Percentiles rank a stretch among this genome's conserved stretches.
phyloP scores from a whole-genome alignment of 495 filamentous ascomycete species.

The Daldinia bambusicola region DNA sequence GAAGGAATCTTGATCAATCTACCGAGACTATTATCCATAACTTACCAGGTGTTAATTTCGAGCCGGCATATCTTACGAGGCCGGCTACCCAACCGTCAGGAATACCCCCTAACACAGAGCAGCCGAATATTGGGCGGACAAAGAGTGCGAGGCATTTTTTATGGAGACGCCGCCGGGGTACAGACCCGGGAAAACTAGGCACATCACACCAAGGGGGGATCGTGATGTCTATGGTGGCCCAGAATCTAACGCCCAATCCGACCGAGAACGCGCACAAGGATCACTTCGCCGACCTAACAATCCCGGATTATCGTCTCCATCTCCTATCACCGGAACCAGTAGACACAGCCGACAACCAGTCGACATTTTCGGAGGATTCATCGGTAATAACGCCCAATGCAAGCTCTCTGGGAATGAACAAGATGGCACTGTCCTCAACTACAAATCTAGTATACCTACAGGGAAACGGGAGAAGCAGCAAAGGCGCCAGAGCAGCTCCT shows the following conservation, averaged over 20 bases:
- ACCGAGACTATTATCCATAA: conserved; percentile 45
- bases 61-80: conserved; percentile 8
- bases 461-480: conserved; percentile 14
- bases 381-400: conserved; percentile 26
- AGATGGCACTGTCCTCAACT: conserved; percentile 19
- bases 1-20: conserved; percentile 24
- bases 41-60: conserved; percentile 18
- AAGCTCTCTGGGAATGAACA: conserved; percentile 16
- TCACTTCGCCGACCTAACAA: conserved; percentile 42
- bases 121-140: conserved; percentile 20
- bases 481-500: conserved; percentile 37
- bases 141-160: conserved; percentile 47
- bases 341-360: conserved; percentile 27
- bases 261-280: conserved; percentile 26
- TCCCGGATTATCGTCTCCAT: conserved; percentile 45
- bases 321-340: conserved; percentile 32
- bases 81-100: conserved; percentile 26
- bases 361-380: conserved; percentile 30
- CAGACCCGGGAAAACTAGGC: conserved; percentile 36
- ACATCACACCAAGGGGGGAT: conserved; percentile 11
- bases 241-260: conserved; percentile 23
- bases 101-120: neutral
- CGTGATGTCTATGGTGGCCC: conserved; percentile 28
- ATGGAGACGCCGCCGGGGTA: conserved; percentile 45
- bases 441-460: conserved; percentile 29